Conservation (phyloP, 1,139 yeast genomes). For the Pichia kudriavzevii region DNA sequence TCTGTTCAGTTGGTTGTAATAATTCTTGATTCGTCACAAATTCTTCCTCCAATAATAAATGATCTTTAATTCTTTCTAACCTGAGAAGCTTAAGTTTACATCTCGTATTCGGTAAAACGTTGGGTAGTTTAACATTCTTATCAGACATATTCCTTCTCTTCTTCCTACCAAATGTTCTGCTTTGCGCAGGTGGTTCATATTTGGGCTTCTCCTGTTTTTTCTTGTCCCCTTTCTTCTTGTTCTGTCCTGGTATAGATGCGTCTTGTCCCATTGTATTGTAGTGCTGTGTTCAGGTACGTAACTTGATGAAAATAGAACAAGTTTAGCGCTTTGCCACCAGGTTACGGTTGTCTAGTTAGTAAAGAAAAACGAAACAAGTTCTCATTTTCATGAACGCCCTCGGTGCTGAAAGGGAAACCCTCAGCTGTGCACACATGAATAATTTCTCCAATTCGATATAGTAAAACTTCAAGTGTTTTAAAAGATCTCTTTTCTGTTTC, state of each 20-base stretch:
- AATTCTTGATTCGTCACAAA: slow-evolving; percentile 93
- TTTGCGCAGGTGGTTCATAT: slow-evolving; percentile 97
- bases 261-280: slow-evolving; percentile 31
- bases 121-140: slow-evolving; percentile 78
- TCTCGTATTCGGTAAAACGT: slow-evolving; percentile 86
- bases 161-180: slow-evolving; percentile 75
- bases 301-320: too few relatives aligned
- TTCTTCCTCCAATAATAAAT: slow-evolving; percentile 88
- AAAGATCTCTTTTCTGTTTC: background rate
- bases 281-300: too few relatives aligned
- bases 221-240: slow-evolving; percentile 24
- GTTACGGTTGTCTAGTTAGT: too few relatives aligned
- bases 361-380: too few relatives aligned
- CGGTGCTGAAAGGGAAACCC: too few relatives aligned
- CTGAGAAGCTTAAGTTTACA: slow-evolving; percentile 85
- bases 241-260: slow-evolving; percentile 28
- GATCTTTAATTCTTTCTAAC: slow-evolving; percentile 95
- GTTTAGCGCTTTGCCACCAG: too few relatives aligned
- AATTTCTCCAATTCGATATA: too few relatives aligned
- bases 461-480: background rate
- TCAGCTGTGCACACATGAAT: too few relatives aligned
- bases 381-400: too few relatives aligned
- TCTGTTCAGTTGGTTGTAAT: slow-evolving; percentile 92
- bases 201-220: slow-evolving; percentile 79
- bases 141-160: slow-evolving; percentile 84